A percentile compares a stretch with the other conserved stretches of the same genome.
Evolutionary conservation across 306 rosid genomes (phyloP).

Genomic region (Carpinus viminea): DNA sequence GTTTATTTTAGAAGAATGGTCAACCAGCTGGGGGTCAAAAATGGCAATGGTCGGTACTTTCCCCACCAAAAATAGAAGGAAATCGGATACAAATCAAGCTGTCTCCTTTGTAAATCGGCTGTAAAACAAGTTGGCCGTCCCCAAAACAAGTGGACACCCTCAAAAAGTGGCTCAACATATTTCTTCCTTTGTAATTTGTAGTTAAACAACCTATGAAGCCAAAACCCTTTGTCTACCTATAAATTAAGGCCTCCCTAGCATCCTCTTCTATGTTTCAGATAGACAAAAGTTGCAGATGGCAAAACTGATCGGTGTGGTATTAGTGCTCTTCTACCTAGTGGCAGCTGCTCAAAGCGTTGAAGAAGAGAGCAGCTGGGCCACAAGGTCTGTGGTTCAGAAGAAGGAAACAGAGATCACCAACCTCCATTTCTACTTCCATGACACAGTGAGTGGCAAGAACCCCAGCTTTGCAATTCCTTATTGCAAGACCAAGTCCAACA

Average conservation of each 20-base stretch:
- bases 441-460: slow-evolving; percentile 61
- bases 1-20: no score
- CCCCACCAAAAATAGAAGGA: no score
- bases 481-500: slow-evolving; percentile 35
- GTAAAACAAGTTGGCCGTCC: neutral
- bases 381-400: slow-evolving; percentile 20
- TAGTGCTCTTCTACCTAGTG: slow-evolving; percentile 16
- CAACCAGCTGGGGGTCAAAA: no score
- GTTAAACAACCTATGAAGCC: neutral
- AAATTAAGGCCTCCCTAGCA: neutral
- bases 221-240: neutral
- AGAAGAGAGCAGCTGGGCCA: slow-evolving; percentile 37
- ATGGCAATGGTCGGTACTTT: neutral
- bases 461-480: slow-evolving; percentile 44
- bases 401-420: slow-evolving; percentile 47
- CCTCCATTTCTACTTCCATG: slow-evolving; percentile 86
- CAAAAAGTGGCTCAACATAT: neutral
- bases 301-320: slow-evolving; percentile 12
- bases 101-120: no score
- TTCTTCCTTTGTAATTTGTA: neutral
- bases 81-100: no score
- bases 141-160: neutral
- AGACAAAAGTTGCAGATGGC: slow-evolving; percentile 34
- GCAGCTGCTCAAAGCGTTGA: slow-evolving; percentile 24
- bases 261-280: neutral